Percentiles rank a stretch among this genome's conserved stretches.
Evolutionary conservation across 257 asterid genomes (phyloP).

Genomic region (Penstemon barbatus): DNA sequence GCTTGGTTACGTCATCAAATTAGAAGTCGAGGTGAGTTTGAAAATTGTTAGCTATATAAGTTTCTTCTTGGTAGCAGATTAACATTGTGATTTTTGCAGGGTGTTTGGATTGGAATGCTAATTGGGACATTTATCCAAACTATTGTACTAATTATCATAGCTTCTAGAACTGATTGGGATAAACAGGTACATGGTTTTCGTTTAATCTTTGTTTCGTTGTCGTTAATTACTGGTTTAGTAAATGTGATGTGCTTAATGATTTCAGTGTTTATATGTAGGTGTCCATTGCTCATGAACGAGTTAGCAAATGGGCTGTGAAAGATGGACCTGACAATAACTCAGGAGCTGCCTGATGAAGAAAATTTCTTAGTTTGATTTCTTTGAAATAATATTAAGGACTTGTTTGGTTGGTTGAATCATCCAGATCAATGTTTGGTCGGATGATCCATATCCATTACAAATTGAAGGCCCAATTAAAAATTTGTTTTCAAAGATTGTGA

Average conservation of each 20-base stretch:
- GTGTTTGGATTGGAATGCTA: constrained; percentile 76
- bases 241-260: neutral
- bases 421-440: too few species aligned
- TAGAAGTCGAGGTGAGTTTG: constrained; percentile 52
- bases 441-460: too few species aligned
- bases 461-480: too few species aligned
- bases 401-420: too few species aligned
- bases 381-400: neutral
- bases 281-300: constrained; percentile 36
- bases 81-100: constrained; percentile 32
- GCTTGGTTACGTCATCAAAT: constrained; percentile 51
- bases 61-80: neutral
- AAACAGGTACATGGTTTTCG: constrained; percentile 41
- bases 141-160: constrained; percentile 37
- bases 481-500: too few species aligned
- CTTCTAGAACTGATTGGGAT: constrained; percentile 64
- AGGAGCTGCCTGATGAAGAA: constrained; percentile 26
- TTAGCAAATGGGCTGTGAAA: constrained; percentile 42
- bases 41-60: neutral
- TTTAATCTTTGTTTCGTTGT: neutral
- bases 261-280: constrained; percentile 29
- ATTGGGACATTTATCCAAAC: constrained; percentile 58
- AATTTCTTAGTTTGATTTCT: neutral
- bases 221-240: neutral
- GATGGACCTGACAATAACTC: constrained; percentile 26